Conservation (phyloP, 306 rosid genomes). For the Dryas drummondii region DNA sequence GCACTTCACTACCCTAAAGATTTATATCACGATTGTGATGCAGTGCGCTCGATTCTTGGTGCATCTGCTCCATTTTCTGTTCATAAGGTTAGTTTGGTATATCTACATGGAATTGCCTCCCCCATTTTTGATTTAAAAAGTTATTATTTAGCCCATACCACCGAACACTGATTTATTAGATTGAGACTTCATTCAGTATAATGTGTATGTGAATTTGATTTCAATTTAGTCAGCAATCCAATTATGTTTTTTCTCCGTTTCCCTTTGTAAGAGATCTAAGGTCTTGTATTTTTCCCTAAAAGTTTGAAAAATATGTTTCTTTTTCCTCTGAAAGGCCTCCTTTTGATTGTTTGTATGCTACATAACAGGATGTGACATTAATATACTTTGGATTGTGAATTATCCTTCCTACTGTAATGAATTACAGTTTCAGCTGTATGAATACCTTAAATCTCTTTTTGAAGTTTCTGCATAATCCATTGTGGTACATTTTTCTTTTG, state of each 20-base stretch:
- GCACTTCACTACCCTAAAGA: constrained; percentile 78
- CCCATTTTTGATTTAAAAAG: not conserved
- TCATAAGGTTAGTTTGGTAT: constrained; percentile 73
- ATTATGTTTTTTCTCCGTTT: not conserved
- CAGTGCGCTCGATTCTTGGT: constrained; percentile 70
- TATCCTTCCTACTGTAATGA: not conserved
- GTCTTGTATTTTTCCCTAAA: too few relatives aligned
- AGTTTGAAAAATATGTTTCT: too few relatives aligned
- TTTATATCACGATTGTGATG: constrained; percentile 71
- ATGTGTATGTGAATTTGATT: not conserved
- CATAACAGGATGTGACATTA: not conserved
- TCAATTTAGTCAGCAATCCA: not conserved
- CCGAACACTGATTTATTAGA: not conserved
- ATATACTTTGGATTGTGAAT: not conserved
- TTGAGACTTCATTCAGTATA: not conserved
- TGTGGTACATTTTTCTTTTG: constrained; percentile 5
- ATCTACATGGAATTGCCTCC: not conserved
- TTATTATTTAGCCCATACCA: not conserved
- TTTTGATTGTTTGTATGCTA: not conserved
- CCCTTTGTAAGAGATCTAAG: not conserved
- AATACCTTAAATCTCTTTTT: not conserved
- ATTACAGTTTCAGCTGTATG: not conserved
- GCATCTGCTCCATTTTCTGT: constrained; percentile 72
- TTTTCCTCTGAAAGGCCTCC: not conserved
- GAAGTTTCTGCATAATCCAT: not conserved